A percentile compares a stretch with the other conserved stretches of the same genome.
Evolutionary conservation across 345 rosid genomes (phyloP).

Genomic region (Physaria fendleri): DNA sequence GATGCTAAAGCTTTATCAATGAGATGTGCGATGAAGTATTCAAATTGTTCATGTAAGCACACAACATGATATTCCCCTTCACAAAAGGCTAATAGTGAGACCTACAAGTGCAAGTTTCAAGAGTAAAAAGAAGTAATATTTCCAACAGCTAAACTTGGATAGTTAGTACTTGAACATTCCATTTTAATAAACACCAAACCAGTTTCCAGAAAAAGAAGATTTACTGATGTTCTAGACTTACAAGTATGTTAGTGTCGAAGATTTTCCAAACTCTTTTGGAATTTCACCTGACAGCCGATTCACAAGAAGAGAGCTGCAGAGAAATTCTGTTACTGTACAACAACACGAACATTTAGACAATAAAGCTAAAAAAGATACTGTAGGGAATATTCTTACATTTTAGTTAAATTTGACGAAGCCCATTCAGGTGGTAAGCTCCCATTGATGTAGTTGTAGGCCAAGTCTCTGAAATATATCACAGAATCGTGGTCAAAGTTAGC

Average conservation of each 20-base stretch:
- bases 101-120: not conserved
- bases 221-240: constrained; percentile 25
- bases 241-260: constrained; percentile 41
- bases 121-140: not conserved
- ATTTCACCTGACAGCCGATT: constrained; percentile 50
- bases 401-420: constrained; percentile 39
- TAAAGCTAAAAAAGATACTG: not conserved
- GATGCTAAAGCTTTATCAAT: not conserved
- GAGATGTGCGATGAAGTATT: not conserved
- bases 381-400: constrained; percentile 39
- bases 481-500: constrained; percentile 1
- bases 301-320: constrained; percentile 45
- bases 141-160: not conserved
- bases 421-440: constrained; percentile 54
- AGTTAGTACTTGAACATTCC: not conserved
- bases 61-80: not conserved
- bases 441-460: constrained; percentile 46
- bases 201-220: constrained; percentile 9
- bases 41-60: constrained; percentile 2
- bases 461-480: constrained; percentile 36
- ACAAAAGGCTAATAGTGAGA: not conserved
- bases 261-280: constrained; percentile 42
- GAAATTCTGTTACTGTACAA: constrained; percentile 14
- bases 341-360: not conserved
- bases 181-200: not conserved